phyloP scores from a whole-genome alignment of 2,329 filamentous ascomycete species.

The Harringtonia lauricola region DNA sequence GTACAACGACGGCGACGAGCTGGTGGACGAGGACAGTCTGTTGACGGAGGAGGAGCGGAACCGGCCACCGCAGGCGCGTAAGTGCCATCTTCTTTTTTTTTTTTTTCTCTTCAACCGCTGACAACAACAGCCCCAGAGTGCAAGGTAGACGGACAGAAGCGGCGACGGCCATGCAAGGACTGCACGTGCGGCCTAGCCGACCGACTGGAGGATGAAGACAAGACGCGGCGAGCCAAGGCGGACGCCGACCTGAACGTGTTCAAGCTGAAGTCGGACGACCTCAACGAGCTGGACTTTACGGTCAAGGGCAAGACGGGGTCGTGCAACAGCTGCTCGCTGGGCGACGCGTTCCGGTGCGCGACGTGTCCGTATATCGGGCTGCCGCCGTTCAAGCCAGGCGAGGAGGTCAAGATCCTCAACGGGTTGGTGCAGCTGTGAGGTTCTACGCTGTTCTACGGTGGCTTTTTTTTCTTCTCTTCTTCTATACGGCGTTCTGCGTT shows the following conservation, averaged over 20 bases:
- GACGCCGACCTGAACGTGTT: conserved; percentile 26
- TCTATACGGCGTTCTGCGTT: background rate
- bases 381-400: conserved; percentile 91
- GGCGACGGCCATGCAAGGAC: conserved; percentile 92
- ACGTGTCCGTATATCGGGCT: conserved; percentile 76
- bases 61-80: conserved; percentile 69
- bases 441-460: conserved; percentile 1
- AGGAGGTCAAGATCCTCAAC: conserved; percentile 82
- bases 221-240: conserved; percentile 20
- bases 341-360: conserved; percentile 75
- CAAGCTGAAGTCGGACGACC: conserved; percentile 64
- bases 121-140: conserved; percentile 60
- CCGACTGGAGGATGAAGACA: conserved; percentile 75
- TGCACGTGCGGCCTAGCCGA: conserved; percentile 90
- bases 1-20: conserved; percentile 60
- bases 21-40: conserved; percentile 85
- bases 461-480: background rate
- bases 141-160: conserved; percentile 73
- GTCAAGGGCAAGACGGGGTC: conserved; percentile 94
- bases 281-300: conserved; percentile 90
- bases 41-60: conserved; percentile 77
- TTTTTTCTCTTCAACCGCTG: background rate
- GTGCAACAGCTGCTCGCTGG: conserved; percentile 78
- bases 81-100: conserved; percentile 24
- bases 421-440: conserved; percentile 68